Conservation (phyloP, 2,329 filamentous ascomycete species). For the Nothomitra cinnamomea region DNA sequence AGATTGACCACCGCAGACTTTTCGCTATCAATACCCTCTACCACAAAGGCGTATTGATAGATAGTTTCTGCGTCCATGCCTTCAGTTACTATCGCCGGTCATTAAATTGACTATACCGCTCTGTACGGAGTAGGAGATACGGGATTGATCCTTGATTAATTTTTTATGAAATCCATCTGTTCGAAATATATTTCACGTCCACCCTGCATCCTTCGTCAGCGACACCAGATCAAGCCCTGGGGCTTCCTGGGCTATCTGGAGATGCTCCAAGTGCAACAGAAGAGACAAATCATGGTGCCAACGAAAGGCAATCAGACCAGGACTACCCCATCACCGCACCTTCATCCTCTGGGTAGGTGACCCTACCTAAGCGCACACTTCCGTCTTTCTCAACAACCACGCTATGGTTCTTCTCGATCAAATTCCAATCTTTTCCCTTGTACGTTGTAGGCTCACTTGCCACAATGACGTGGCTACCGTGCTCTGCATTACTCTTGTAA, state of each 20-base stretch:
- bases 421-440: slow-evolving; percentile 31
- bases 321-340: neutral
- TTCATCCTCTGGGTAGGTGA: slow-evolving; percentile 21
- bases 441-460: slow-evolving; percentile 38
- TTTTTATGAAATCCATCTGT: too few relatives aligned
- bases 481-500: slow-evolving; percentile 22
- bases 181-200: too few relatives aligned
- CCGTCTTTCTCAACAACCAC: slow-evolving; percentile 26
- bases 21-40: slow-evolving; percentile 95
- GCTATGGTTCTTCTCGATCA: slow-evolving; percentile 31
- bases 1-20: slow-evolving; percentile 68
- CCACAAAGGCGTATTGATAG: slow-evolving; percentile 77
- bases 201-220: too few relatives aligned
- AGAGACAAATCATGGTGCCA: too few relatives aligned
- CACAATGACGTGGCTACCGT: slow-evolving; percentile 35
- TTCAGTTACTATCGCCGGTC: neutral
- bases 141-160: too few relatives aligned
- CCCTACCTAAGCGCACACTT: slow-evolving; percentile 19
- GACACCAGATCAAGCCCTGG: too few relatives aligned
- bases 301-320: too few relatives aligned
- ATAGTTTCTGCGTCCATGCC: slow-evolving; percentile 80
- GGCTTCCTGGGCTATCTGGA: too few relatives aligned
- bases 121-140: too few relatives aligned
- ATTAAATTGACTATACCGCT: too few relatives aligned
- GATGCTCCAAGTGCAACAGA: too few relatives aligned